Evolutionary conservation across 495 filamentous ascomycete species (phyloP), one percentile per base, ranked within the genome.

Genomic region (Neurospora africana): DNA sequence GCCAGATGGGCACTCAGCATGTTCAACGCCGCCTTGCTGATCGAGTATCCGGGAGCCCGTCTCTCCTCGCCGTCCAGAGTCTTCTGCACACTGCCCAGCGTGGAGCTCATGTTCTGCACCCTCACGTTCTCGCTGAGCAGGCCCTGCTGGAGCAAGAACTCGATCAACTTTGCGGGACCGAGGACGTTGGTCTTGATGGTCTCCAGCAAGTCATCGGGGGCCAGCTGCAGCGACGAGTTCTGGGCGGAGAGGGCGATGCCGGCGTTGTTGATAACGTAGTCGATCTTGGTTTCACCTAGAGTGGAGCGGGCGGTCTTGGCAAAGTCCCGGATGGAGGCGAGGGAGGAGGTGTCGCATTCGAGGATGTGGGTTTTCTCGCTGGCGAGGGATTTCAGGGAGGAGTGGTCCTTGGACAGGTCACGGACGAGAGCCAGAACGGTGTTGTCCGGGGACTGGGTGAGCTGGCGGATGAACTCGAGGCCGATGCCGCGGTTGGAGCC

Each of bases 401-500:
- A 69, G 44, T 84, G 78, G 47, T 78, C 76, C 33, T 79, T 73
- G 13, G 78, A 78, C 65, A 80, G 74, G 41, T 83, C 80, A 38
- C 86, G 84, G 2, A 82, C 80, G 21, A 80, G 75, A 21, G 84
- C 86, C n/a, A 89, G 73, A 76, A 89, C 77, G 65, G 80, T 87
- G 80, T 88, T 88, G 72, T 72, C 72, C 0, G 76, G 8, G 43
- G 82, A 72, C 47, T 74, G 70, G 38, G 82, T 77, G 65, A 89
- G 83, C 77, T 89, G 86, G 40, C 84, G 83, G 30, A 87, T 79
- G 71, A 87, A 84, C 70, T 88, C 86, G 75, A 83, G 84, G 70
- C 87, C 87, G 71, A 89, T 77, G 72, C 87, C 86, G 35, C 85
- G 83, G 76, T 87, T 87, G 17, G 86, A 83, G 71, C 87, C 87